Evolutionary conservation across 208 protist genomes (phyloP).

Genomic region (Entamoeba histolytica): DNA sequence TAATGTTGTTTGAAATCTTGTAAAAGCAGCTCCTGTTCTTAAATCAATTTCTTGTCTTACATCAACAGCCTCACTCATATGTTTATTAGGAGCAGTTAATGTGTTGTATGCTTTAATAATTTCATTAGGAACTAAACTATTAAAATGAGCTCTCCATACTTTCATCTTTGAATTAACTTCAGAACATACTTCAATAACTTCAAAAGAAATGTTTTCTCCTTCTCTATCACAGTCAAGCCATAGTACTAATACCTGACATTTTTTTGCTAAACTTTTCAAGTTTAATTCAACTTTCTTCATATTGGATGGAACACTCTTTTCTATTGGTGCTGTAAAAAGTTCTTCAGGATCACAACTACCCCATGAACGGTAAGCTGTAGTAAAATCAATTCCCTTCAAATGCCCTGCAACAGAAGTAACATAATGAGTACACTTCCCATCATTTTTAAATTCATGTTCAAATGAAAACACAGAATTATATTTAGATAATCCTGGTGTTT

Average conservation of each 20-base stretch:
- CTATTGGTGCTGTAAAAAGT: not conserved
- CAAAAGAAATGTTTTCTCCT: slow-evolving; percentile 19
- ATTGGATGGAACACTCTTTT: not conserved
- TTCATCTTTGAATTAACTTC: not conserved
- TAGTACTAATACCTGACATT: not conserved
- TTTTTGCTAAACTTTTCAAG: not conserved
- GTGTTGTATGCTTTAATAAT: not conserved
- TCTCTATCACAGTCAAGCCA: slow-evolving; percentile 24
- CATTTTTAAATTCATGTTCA: not conserved
- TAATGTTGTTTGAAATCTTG: slow-evolving; percentile 4
- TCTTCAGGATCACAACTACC: not conserved
- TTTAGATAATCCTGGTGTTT: not conserved
- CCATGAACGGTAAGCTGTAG: not conserved
- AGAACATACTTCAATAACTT: not conserved
- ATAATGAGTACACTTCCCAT: not conserved
- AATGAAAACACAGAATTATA: not conserved
- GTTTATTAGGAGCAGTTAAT: not conserved
- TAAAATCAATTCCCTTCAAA: not conserved
- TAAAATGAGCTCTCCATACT: not conserved
- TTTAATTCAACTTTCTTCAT: not conserved
- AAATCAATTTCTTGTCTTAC: slow-evolving; percentile 17
- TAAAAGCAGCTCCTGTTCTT: slow-evolving; percentile 20
- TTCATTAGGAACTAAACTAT: not conserved
- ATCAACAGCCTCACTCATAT: slow-evolving; percentile 2
- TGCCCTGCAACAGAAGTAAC: slow-evolving; percentile 2